phyloP scores from a whole-genome alignment of 2,329 filamentous ascomycete species.

The Penicillium sp. region DNA sequence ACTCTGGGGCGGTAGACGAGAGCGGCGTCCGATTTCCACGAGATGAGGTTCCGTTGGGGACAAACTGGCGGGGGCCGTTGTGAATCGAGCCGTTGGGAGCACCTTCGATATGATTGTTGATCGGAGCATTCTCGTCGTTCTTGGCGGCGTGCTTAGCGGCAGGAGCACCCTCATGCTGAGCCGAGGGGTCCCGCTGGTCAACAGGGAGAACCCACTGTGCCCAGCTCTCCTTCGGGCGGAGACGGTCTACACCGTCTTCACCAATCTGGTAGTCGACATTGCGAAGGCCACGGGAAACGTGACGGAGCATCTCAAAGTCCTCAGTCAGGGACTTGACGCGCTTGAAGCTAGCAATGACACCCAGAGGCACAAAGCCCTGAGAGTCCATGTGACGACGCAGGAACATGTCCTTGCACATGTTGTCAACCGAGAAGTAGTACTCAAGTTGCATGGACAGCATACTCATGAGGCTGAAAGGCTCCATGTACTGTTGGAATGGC shows the following conservation, averaged over 20 bases:
- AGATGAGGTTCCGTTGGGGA: slow-evolving; percentile 47
- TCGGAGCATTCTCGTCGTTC: slow-evolving; percentile 46
- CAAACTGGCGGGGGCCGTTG: slow-evolving; percentile 27
- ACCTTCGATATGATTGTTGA: slow-evolving; percentile 35
- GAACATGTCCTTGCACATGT: slow-evolving; percentile 90
- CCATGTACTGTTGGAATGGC: slow-evolving; percentile 61
- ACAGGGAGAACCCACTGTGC: slow-evolving; percentile 75
- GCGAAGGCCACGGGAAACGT: slow-evolving; percentile 72
- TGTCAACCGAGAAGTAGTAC: slow-evolving; percentile 97
- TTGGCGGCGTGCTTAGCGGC: slow-evolving; percentile 27
- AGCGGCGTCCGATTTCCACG: slow-evolving; percentile 55
- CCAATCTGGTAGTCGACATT: slow-evolving; percentile 75
- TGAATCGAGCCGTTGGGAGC: slow-evolving; percentile 37
- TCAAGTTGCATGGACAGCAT: slow-evolving; percentile 70
- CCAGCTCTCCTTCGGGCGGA: slow-evolving; percentile 78
- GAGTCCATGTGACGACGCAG: slow-evolving; percentile 91
- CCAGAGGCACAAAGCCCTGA: slow-evolving; percentile 84
- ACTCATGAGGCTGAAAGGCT: slow-evolving; percentile 59
- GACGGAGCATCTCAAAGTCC: slow-evolving; percentile 73
- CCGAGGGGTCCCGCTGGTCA: slow-evolving; percentile 71
- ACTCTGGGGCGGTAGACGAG: slow-evolving; percentile 67
- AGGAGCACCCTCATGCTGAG: slow-evolving; percentile 72
- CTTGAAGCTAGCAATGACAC: slow-evolving; percentile 82
- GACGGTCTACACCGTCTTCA: slow-evolving; percentile 75
- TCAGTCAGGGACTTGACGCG: slow-evolving; percentile 74